These are phyloP conservation scores for Phytopythium montanum DNA, from an alignment of 352 stramenopile genomes.

Conservation along the genomic window DNA sequence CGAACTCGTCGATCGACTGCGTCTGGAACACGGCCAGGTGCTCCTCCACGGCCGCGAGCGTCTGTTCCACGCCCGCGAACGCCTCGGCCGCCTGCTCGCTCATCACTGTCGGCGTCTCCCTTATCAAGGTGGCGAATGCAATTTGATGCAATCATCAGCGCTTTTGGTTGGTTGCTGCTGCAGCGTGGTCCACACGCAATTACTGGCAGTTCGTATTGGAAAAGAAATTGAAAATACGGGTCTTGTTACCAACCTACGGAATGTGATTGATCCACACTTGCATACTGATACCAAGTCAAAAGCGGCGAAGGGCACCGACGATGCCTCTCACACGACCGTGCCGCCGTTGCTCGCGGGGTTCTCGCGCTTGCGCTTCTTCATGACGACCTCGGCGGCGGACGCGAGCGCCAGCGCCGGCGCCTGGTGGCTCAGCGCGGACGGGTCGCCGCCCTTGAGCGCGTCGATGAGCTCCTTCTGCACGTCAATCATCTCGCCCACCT, in stretches of 20 bases:
- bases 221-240: background rate
- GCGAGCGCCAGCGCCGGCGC: conserved; percentile 26
- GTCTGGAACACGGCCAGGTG: conserved; percentile 59
- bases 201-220: too few species aligned
- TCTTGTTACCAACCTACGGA: background rate
- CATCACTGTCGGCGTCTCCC: conserved; percentile 14
- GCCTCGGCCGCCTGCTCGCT: conserved; percentile 62
- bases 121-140: background rate
- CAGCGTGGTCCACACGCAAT: background rate
- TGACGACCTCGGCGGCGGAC: conserved; percentile 26
- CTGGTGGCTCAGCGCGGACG: conserved; percentile 16
- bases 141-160: background rate
- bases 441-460: conserved; percentile 40
- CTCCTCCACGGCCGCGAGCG: conserved; percentile 69
- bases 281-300: conserved; percentile 5
- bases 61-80: conserved; percentile 75
- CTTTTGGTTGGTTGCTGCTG: conserved; percentile 7
- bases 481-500: conserved; percentile 76
- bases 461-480: conserved; percentile 68
- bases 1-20: conserved; percentile 51
- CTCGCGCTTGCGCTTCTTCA: conserved; percentile 34
- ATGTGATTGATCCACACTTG: background rate
- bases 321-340: conserved; percentile 9
- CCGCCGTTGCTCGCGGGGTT: conserved; percentile 2
- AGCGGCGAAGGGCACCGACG: too few species aligned